Conservation (phyloP, 495 filamentous ascomycete species). For the Cercophora sp. region DNA sequence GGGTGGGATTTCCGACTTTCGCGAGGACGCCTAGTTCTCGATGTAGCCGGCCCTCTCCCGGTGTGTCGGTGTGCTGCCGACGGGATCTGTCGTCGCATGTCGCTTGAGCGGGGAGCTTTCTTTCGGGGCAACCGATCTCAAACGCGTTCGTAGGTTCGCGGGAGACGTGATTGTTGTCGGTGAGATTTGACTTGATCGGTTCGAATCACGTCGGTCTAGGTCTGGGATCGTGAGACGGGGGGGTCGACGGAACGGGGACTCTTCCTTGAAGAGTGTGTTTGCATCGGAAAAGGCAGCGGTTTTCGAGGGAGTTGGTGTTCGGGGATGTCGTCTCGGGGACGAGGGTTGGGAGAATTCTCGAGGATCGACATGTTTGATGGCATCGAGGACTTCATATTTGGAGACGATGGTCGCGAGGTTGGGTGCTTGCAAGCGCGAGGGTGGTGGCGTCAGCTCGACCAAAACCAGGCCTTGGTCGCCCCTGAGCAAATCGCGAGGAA, state of each 20-base stretch:
- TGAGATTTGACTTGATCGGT: too few relatives aligned
- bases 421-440: not conserved
- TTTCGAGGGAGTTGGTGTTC: not conserved
- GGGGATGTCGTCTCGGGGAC: not conserved
- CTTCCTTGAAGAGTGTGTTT: slow-evolving; percentile 1
- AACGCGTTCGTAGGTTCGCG: not conserved
- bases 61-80: not conserved
- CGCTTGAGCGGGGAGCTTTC: not conserved
- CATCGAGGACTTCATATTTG: slow-evolving; percentile 40
- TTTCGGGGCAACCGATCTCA: not conserved
- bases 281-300: not conserved
- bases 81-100: not conserved
- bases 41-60: not conserved
- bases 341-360: slow-evolving; percentile 2
- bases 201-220: too few relatives aligned
- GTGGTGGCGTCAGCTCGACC: not conserved
- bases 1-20: too few relatives aligned
- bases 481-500: too few relatives aligned
- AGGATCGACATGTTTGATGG: slow-evolving; percentile 23
- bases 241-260: slow-evolving; percentile 1
- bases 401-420: slow-evolving; percentile 33
- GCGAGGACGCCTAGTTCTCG: not conserved
- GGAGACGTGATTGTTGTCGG: slow-evolving; percentile 7
- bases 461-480: not conserved
- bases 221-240: not conserved